Conservation (phyloP, 176 grass and related monocot genomes). For the Avena sativa region DNA sequence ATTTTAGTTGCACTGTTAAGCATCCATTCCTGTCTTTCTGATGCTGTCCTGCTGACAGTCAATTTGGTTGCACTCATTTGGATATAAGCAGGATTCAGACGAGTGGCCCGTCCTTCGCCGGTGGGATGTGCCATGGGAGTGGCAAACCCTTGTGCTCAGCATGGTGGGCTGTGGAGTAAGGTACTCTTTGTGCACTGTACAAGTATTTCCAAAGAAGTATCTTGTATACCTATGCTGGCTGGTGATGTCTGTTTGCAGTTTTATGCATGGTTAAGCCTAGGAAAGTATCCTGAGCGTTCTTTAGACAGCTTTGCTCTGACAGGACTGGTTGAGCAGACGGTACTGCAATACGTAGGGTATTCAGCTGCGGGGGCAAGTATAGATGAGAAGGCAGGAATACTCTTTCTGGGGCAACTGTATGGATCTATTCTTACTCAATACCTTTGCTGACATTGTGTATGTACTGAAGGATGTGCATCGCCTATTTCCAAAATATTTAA, state of each 20-base stretch:
- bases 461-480: background rate
- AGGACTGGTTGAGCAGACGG: constrained; percentile 80
- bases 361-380: constrained; percentile 56
- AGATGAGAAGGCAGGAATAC: constrained; percentile 87
- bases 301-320: constrained; percentile 98
- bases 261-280: background rate
- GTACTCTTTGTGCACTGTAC: constrained; percentile 32
- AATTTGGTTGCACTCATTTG: background rate
- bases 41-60: constrained; percentile 9
- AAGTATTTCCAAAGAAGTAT: background rate
- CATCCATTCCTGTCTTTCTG: constrained; percentile 11
- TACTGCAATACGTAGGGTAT: constrained; percentile 72
- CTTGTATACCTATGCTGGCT: background rate
- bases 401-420: constrained; percentile 90
- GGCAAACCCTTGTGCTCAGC: constrained; percentile 75
- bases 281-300: constrained; percentile 68
- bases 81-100: constrained; percentile 42
- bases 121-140: constrained; percentile 94
- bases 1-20: constrained; percentile 7
- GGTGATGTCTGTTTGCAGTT: constrained; percentile 1
- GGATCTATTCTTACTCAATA: constrained; percentile 43
- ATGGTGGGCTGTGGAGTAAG: constrained; percentile 84
- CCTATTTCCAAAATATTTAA: constrained; percentile 31
- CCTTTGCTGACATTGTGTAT: constrained; percentile 22
- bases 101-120: constrained; percentile 70